Conservation (phyloP, 805 yeast genomes). For the Ogataea nonfermentans region DNA sequence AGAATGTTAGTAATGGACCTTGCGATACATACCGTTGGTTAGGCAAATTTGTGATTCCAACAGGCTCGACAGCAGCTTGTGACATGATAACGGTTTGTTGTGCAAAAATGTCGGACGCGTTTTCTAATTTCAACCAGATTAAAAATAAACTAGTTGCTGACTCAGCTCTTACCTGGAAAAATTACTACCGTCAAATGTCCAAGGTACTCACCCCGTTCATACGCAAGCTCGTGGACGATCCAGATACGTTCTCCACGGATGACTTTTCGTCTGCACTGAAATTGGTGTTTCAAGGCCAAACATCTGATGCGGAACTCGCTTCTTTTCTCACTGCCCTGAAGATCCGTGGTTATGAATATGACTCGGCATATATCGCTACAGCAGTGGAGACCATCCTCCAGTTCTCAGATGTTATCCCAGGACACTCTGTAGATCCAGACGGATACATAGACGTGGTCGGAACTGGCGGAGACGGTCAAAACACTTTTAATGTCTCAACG, state of each 20-base stretch:
- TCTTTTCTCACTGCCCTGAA: conserved; percentile 80
- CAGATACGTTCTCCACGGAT: conserved; percentile 59
- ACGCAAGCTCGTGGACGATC: conserved; percentile 57
- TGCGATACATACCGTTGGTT: conserved; percentile 55
- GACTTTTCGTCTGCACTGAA: conserved; percentile 67
- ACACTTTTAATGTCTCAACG: conserved; percentile 94
- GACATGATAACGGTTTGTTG: conserved; percentile 21
- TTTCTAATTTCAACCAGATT: conserved; percentile 5
- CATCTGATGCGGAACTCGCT: conserved; percentile 68
- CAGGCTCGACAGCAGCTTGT: conserved; percentile 43
- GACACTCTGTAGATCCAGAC: conserved; percentile 40
- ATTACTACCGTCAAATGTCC: conserved; percentile 8
- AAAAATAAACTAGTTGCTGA: background rate
- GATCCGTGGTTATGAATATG: conserved; percentile 71
- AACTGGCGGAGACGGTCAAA: conserved; percentile 98
- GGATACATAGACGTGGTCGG: conserved; percentile 91
- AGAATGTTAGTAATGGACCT: conserved; percentile 4
- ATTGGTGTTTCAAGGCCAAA: conserved; percentile 56
- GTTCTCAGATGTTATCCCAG: conserved; percentile 56
- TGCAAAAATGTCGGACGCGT: conserved; percentile 10
- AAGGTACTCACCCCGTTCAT: conserved; percentile 52
- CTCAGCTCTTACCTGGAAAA: background rate
- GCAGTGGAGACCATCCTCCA: conserved; percentile 76
- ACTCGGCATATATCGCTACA: conserved; percentile 78
- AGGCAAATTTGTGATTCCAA: conserved; percentile 72